Evolutionary conservation across 768 basidiomycete genomes (phyloP).

Genomic region (Epithele typhae): DNA sequence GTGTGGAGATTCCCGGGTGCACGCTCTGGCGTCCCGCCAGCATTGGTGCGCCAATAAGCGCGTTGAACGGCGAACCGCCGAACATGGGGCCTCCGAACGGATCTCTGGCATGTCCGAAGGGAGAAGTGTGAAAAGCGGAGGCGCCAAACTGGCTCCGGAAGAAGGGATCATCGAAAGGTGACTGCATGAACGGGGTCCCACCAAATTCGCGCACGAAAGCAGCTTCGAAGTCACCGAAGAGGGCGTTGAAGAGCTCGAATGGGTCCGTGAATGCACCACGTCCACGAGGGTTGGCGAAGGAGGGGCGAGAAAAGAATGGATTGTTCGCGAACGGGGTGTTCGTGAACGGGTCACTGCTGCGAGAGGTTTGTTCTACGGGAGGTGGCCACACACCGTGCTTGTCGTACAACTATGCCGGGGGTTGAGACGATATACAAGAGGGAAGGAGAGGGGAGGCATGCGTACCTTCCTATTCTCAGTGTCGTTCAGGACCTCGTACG

Average conservation of each 20-base stretch:
- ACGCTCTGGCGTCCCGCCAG: neutral
- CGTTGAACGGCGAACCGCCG: slow-evolving; percentile 4
- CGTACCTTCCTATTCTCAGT: slow-evolving; percentile 49
- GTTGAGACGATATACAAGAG: neutral
- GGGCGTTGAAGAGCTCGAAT: slow-evolving; percentile 66
- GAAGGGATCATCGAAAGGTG: slow-evolving; percentile 14
- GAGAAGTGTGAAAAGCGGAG: slow-evolving; percentile 10
- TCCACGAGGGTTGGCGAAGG: slow-evolving; percentile 28
- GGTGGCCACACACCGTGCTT: slow-evolving; percentile 73
- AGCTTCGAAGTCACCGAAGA: slow-evolving; percentile 51
- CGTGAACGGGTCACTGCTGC: neutral
- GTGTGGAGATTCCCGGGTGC: too few species aligned
- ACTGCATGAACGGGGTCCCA: slow-evolving; percentile 8
- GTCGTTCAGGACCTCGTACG: slow-evolving; percentile 72
- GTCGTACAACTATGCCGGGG: slow-evolving; percentile 52
- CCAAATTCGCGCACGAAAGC: slow-evolving; percentile 25
- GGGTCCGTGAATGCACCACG: slow-evolving; percentile 65
- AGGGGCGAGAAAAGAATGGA: slow-evolving; percentile 39
- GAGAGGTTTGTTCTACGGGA: slow-evolving; percentile 20
- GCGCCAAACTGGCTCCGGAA: slow-evolving; percentile 8
- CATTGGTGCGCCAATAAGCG: slow-evolving; percentile 5
- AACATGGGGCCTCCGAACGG: neutral
- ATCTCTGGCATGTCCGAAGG: neutral
- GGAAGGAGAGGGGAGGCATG: neutral
- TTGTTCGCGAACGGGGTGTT: slow-evolving; percentile 34